Evolutionary conservation across 306 rosid species (phyloP).

Genomic region (Cicer pinnatifidum): DNA sequence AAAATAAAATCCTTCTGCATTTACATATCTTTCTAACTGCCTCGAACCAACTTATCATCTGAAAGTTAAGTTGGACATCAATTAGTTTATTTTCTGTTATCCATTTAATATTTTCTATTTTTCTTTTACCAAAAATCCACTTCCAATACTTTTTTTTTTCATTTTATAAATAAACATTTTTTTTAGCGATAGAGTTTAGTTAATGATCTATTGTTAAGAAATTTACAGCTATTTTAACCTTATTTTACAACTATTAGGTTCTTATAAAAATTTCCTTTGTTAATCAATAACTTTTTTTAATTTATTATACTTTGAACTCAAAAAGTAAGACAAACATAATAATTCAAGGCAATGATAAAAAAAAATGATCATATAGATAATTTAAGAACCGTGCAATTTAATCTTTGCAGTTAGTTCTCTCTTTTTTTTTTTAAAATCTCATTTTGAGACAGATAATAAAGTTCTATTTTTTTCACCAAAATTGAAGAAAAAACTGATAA

Average conservation of each 20-base stretch:
- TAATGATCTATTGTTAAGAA: background rate
- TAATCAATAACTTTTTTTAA: too few species aligned
- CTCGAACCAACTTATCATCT: background rate
- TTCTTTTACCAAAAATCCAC: background rate
- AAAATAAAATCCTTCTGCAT: too few species aligned
- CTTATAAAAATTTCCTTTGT: too few species aligned
- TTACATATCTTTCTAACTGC: background rate
- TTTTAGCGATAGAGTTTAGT: background rate
- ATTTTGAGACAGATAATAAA: background rate
- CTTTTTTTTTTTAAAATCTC: background rate
- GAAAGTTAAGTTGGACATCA: background rate
- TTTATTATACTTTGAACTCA: too few species aligned
- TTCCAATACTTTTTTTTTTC: background rate
- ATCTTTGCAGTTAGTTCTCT: background rate
- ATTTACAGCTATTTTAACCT: too few species aligned
- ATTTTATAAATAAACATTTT: background rate
- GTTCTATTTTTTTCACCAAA: background rate
- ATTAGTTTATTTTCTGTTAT: background rate
- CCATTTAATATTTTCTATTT: background rate
- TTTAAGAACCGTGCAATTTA: background rate
- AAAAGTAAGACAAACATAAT: too few species aligned
- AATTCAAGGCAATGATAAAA: too few species aligned
- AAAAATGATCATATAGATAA: background rate
- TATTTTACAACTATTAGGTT: too few species aligned
- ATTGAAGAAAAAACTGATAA: background rate